phyloP scores from a whole-genome alignment of 2,329 filamentous ascomycete species.

The Fusarium irregulare region DNA sequence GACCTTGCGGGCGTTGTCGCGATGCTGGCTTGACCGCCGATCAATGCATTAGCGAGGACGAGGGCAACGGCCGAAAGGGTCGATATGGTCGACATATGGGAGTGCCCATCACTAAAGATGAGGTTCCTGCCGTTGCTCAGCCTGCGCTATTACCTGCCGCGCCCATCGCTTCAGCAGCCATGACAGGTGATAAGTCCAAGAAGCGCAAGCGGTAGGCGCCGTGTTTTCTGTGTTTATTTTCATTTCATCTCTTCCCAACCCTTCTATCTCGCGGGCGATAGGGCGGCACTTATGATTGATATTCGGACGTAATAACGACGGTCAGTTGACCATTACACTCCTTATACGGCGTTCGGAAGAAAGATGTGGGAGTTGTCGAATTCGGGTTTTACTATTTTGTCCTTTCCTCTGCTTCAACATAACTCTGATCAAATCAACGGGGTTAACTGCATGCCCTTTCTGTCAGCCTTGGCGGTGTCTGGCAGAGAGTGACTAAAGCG shows the following conservation, averaged over 20 bases:
- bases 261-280: conserved; percentile 40
- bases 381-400: conserved; percentile 32
- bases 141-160: conserved; percentile 58
- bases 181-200: conserved; percentile 66
- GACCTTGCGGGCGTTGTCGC: conserved; percentile 93
- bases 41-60: conserved; percentile 96
- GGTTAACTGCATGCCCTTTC: conserved; percentile 1
- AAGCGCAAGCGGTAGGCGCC: conserved; percentile 68
- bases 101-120: conserved; percentile 70
- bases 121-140: conserved; percentile 55
- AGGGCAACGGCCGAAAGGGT: conserved; percentile 96
- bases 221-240: neutral
- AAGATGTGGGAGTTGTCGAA: conserved; percentile 47
- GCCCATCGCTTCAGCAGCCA: conserved; percentile 54
- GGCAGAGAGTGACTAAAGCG: conserved; percentile 6
- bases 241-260: conserved; percentile 23
- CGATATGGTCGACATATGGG: conserved; percentile 83
- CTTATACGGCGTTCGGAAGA: conserved; percentile 51
- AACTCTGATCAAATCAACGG: conserved; percentile 7
- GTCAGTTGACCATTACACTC: conserved; percentile 53
- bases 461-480: neutral
- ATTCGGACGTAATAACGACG: conserved; percentile 54
- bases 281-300: conserved; percentile 46
- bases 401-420: conserved; percentile 22
- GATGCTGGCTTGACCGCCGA: conserved; percentile 94